These are phyloP conservation scores for Arthroderma uncinatum DNA, from an alignment of 2,329 filamentous ascomycete species.

Conservation along the genomic window DNA sequence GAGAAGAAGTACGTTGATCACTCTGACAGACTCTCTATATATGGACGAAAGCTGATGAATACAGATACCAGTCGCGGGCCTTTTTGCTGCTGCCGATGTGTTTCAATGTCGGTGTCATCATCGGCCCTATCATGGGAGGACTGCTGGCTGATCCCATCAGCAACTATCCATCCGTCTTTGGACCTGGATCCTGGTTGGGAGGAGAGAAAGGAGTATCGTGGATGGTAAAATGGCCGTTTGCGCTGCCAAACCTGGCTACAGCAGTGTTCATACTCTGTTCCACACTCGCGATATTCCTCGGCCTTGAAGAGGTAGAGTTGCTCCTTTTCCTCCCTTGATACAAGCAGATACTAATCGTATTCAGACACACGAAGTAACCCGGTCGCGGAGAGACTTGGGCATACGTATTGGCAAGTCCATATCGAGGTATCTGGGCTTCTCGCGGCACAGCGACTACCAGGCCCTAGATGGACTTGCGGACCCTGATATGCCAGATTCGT, in stretches of 20 bases:
- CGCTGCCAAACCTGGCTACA: slow-evolving; percentile 57
- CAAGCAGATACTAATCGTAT: background rate
- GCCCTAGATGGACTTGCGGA: slow-evolving; percentile 21
- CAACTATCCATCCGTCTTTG: slow-evolving; percentile 53
- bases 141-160: slow-evolving; percentile 55
- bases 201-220: slow-evolving; percentile 50
- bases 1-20: slow-evolving; percentile 49
- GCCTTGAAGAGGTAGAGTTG: slow-evolving; percentile 50
- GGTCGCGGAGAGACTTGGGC: slow-evolving; percentile 33
- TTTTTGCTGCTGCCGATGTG: slow-evolving; percentile 56
- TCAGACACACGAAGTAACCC: slow-evolving; percentile 30
- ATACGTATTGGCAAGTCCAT: slow-evolving; percentile 29
- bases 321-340: background rate
- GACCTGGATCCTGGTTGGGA: slow-evolving; percentile 46
- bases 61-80: slow-evolving; percentile 40
- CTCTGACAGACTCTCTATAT: background rate
- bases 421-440: slow-evolving; percentile 20
- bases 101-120: slow-evolving; percentile 54
- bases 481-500: slow-evolving; percentile 21
- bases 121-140: slow-evolving; percentile 53
- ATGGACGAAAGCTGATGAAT: slow-evolving; percentile 14
- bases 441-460: slow-evolving; percentile 24
- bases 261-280: slow-evolving; percentile 49
- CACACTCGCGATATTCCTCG: slow-evolving; percentile 47
- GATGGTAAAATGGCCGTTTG: slow-evolving; percentile 57